phyloP scores from a whole-genome alignment of 805 yeast genomes.

The Yamadazyma nakazawae region DNA sequence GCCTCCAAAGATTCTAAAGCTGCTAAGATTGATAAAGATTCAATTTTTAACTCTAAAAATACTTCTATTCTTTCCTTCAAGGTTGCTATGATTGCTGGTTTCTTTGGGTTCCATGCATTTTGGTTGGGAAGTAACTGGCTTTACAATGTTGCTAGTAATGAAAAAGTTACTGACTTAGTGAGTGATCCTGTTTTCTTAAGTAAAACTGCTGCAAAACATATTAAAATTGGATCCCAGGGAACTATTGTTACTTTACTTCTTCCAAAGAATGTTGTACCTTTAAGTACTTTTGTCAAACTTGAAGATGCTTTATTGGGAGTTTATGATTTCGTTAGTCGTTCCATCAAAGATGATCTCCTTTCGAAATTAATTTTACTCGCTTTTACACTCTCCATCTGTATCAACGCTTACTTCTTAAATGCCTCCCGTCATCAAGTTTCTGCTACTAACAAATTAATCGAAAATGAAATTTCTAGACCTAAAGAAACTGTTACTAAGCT shows the following conservation, averaged over 20 bases:
- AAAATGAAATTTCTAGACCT: conserved; percentile 35
- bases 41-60: conserved; percentile 21
- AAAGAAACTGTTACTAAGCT: conserved; percentile 6
- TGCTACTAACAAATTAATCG: conserved; percentile 39
- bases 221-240: conserved; percentile 46
- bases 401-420: conserved; percentile 81
- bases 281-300: conserved; percentile 50
- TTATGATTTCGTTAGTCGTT: conserved; percentile 55
- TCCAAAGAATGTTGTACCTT: conserved; percentile 55
- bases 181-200: conserved; percentile 24
- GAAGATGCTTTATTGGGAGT: conserved; percentile 58
- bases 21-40: conserved; percentile 16
- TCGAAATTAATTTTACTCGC: conserved; percentile 73
- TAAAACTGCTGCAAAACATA: conserved; percentile 39
- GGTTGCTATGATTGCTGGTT: conserved; percentile 54
- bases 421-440: conserved; percentile 70
- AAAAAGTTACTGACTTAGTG: conserved; percentile 1
- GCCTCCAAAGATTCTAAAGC: conserved; percentile 49
- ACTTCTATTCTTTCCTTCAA: conserved; percentile 51
- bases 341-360: conserved; percentile 76
- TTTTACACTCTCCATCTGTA: conserved; percentile 70
- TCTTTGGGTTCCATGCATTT: conserved; percentile 61
- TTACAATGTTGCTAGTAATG: conserved; percentile 26
- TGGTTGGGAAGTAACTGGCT: conserved; percentile 73
- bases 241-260: conserved; percentile 58